phyloP scores from a whole-genome alignment of 1,139 yeast genomes.

The Protomyces lactucae-debilis region DNA sequence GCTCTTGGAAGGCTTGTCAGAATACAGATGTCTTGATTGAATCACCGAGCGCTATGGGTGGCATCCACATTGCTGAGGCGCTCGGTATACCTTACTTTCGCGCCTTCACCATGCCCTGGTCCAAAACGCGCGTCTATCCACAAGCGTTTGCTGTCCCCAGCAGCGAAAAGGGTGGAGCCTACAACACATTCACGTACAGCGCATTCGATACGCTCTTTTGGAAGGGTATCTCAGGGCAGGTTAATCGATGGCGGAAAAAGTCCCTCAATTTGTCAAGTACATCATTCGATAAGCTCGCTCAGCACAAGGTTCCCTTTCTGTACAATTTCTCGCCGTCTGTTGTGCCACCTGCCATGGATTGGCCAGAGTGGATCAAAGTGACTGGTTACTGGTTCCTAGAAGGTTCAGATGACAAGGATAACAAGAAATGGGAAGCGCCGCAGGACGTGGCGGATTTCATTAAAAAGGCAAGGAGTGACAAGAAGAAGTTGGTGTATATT shows the following conservation, averaged over 20 bases:
- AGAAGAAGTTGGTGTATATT: slow-evolving; percentile 73
- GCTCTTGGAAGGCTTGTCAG: slow-evolving; percentile 88
- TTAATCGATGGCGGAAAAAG: slow-evolving; percentile 78
- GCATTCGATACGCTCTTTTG: slow-evolving; percentile 88
- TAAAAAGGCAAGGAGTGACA: slow-evolving; percentile 53
- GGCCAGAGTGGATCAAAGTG: slow-evolving; percentile 87
- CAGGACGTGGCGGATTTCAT: slow-evolving; percentile 57
- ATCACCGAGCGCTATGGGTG: slow-evolving; percentile 94
- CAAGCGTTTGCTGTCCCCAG: slow-evolving; percentile 96
- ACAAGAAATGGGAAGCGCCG: slow-evolving; percentile 57
- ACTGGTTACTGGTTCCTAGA: slow-evolving; percentile 95
- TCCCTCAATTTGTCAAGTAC: slow-evolving; percentile 64
- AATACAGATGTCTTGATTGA: slow-evolving; percentile 78
- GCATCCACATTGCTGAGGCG: slow-evolving; percentile 91
- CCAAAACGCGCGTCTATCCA: slow-evolving; percentile 88
- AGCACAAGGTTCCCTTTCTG: slow-evolving; percentile 75
- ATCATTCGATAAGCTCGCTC: slow-evolving; percentile 63
- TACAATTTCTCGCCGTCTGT: slow-evolving; percentile 84
- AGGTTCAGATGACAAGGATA: slow-evolving; percentile 46
- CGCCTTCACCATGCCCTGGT: slow-evolving; percentile 99
- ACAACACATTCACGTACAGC: slow-evolving; percentile 85
- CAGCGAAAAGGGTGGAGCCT: slow-evolving; percentile 85
- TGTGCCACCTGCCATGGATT: slow-evolving; percentile 88
- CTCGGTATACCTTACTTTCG: slow-evolving; percentile 82
- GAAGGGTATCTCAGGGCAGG: slow-evolving; percentile 88